Percentiles rank a stretch among this genome's conserved stretches.
These are phyloP conservation scores for Umbelopsis vinacea DNA, from an alignment of 192 early-diverging fungal species.

Conservation along the genomic window DNA sequence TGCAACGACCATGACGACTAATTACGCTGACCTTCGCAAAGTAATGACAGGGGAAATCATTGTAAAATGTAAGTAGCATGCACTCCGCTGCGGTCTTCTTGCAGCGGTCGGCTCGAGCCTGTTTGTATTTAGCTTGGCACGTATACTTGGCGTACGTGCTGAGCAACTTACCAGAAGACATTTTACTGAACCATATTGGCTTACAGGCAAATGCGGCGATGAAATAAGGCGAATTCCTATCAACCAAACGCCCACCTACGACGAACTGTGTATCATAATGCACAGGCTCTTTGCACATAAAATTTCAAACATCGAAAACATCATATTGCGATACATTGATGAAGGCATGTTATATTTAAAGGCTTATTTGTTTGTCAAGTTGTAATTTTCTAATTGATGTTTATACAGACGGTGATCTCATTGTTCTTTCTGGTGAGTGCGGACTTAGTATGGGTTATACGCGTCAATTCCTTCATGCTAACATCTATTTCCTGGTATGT, in stretches of 20 bases:
- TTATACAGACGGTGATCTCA: conserved; percentile 51
- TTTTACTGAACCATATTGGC: too few species aligned
- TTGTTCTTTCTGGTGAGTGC: conserved; percentile 43
- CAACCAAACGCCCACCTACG: conserved; percentile 52
- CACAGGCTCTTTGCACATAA: conserved; percentile 46
- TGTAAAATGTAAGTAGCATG: conserved; percentile 37
- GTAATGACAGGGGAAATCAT: conserved; percentile 43
- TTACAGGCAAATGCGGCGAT: conserved; percentile 47
- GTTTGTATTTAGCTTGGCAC: background rate
- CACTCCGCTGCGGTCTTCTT: background rate
- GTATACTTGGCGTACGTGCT: too few species aligned
- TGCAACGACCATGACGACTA: conserved; percentile 14
- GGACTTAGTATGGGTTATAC: background rate
- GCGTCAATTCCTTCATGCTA: too few species aligned
- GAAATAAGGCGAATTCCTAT: conserved; percentile 53
- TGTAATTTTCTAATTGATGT: background rate
- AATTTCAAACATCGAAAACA: conserved; percentile 45
- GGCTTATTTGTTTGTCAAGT: background rate
- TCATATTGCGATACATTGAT: conserved; percentile 51
- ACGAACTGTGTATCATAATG: conserved; percentile 58
- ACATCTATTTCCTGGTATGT: too few species aligned
- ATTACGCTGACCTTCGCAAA: conserved; percentile 39
- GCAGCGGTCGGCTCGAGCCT: background rate
- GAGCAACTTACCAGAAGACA: too few species aligned
- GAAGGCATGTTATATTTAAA: conserved; percentile 44